Base-by-base conservation (phyloP, 148 eudicot species). In the Salicornia ramosissima region DNA sequence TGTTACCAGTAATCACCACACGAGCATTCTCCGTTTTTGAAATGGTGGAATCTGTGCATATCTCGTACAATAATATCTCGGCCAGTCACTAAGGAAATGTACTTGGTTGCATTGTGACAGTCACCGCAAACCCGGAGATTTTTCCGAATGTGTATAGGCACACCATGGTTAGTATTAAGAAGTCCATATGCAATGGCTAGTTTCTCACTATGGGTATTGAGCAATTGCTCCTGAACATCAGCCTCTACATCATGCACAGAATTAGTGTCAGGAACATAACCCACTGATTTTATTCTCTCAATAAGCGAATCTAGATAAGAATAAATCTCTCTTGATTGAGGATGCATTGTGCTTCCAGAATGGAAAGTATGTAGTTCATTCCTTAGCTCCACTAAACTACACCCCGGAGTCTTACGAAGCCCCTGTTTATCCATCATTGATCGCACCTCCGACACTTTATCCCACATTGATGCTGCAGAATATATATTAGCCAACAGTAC, bases 1-100 rank as follows among this genome's bases (percentile, higher is more conserved):
- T 34, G 71, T 86, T 79, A 90, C 96, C 96, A 90, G 64, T 87
- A 90, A 73, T 87, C 96, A 64, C 90, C 88, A 78, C 96, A 90
- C 0, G 96, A 90, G 76, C 96, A 90, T 11, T 11, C 64, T 54
- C 96, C 96, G 26, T 84, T 65, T 70, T 87, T 87, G 78, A 90
- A 90, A 87, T 87, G 96, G 74, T 90, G 96, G 67, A 90, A 90
- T 61, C 96, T 78, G 34, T 87, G 91, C 92, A 90, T 87, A 69
- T 90, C 96, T 15, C 96, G 80, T 30, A 87, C 90, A 58, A 90
- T 65, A 2, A 90, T 90, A 63, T 90, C 90, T 68, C 88, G 56
- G 50, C 77, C 80, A n/a, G 88, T 86, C 71, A 87, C 90, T 15
- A 87, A 90, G 24, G 96, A 90, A 28, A 90, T 90, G 69, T 76